A percentile compares a stretch with the other conserved stretches of the same genome.
Conservation (phyloP, 306 rosid genomes). For the Prosopis cineraria region DNA sequence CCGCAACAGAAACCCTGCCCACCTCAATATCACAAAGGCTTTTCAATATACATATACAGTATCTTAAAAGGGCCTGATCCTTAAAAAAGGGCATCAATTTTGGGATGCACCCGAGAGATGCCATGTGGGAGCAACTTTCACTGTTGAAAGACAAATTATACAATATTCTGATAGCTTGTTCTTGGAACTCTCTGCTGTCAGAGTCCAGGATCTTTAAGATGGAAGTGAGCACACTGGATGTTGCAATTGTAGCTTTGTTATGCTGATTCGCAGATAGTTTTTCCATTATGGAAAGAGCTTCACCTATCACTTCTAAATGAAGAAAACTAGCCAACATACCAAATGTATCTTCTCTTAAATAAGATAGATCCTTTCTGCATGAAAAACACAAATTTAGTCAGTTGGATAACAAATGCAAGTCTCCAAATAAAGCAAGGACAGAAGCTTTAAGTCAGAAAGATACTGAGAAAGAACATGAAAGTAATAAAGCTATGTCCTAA, state of each 20-base stretch:
- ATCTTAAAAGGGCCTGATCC: conserved; percentile 41
- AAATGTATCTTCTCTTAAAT: conserved; percentile 57
- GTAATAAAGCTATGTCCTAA: neutral
- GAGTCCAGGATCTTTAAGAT: conserved; percentile 62
- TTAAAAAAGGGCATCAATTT: conserved; percentile 59
- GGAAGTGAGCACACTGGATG: conserved; percentile 50
- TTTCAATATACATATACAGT: conserved; percentile 51
- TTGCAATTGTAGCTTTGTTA: conserved; percentile 41
- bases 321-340: conserved; percentile 57
- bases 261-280: conserved; percentile 46
- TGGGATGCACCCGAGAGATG: conserved; percentile 62
- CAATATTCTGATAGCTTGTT: conserved; percentile 52
- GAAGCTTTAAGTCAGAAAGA: conserved; percentile 9
- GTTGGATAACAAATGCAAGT: conserved; percentile 9
- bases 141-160: conserved; percentile 51
- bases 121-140: conserved; percentile 49
- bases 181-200: conserved; percentile 48
- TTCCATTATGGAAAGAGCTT: conserved; percentile 73
- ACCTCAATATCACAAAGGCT: conserved; percentile 57
- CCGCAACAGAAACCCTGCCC: conserved; percentile 54
- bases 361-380: conserved; percentile 52
- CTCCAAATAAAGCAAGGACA: conserved; percentile 7
- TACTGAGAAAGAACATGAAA: neutral
- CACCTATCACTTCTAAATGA: conserved; percentile 56
- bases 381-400: conserved; percentile 31